Percentiles rank a stretch among this genome's conserved stretches.
These are phyloP conservation scores for button mushroom (Agaricus bisporus) DNA, from an alignment of 768 basidiomycete species.

Conservation along the genomic window DNA sequence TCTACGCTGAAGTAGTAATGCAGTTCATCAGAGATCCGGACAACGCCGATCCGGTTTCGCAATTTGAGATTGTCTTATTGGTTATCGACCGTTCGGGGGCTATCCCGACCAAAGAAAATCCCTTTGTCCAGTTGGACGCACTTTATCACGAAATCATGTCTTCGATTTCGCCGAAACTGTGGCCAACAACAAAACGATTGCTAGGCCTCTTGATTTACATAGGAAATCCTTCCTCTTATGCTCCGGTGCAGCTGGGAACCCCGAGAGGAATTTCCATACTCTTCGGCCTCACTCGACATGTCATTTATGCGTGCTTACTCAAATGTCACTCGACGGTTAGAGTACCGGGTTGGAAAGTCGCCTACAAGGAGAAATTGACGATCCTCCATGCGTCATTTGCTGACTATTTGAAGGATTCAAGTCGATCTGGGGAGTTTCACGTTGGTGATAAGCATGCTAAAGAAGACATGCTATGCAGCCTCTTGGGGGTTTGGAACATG, in stretches of 20 bases:
- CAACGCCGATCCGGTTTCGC: not conserved
- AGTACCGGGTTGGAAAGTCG: not conserved
- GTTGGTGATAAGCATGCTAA: slow-evolving; percentile 9
- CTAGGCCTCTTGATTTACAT: not conserved
- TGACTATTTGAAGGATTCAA: not conserved
- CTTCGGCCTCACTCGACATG: not conserved
- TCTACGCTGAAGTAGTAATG: not conserved
- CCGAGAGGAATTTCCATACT: not conserved
- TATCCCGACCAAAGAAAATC: not conserved
- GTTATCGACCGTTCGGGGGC: not conserved
- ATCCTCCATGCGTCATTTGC: slow-evolving; percentile 32
- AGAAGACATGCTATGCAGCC: not conserved
- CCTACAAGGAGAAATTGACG: not conserved
- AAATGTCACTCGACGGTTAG: not conserved
- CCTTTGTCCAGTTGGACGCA: not conserved
- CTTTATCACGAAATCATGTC: not conserved
- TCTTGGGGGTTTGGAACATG: not conserved
- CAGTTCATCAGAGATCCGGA: not conserved
- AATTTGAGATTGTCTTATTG: not conserved
- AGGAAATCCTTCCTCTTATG: not conserved
- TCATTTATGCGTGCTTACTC: not conserved
- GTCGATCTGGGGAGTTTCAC: not conserved
- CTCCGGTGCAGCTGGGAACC: not conserved
- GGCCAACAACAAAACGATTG: not conserved
- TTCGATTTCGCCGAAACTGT: not conserved